These are phyloP conservation scores for Rhodotorula glutinis DNA, from an alignment of 1,284 basidiomycete genomes.

Conservation along the genomic window DNA sequence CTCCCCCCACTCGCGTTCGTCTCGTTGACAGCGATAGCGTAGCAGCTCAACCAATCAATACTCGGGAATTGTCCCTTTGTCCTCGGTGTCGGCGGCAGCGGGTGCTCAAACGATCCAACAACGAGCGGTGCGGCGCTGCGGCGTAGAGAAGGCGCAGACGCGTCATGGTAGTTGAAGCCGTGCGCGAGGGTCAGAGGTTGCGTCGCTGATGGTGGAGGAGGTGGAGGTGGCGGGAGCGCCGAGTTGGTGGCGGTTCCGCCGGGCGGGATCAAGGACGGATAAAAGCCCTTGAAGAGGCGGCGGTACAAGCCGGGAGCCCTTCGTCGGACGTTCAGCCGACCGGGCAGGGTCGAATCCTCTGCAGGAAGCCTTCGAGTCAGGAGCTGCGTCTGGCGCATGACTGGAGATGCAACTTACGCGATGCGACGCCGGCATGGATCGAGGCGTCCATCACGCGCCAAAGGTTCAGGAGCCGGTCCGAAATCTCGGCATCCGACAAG, in stretches of 20 bases:
- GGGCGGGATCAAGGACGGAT: conserved; percentile 44
- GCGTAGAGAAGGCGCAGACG: conserved; percentile 5
- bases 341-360: conserved; percentile 72
- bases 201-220: neutral
- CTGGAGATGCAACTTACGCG: conserved; percentile 45
- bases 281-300: conserved; percentile 65
- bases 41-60: conserved; percentile 74
- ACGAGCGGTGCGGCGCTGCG: conserved; percentile 52
- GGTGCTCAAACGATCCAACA: conserved; percentile 75
- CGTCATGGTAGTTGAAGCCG: conserved; percentile 1
- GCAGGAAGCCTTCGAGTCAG: neutral
- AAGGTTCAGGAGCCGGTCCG: conserved; percentile 52
- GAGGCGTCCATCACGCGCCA: conserved; percentile 94
- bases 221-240: neutral
- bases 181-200: conserved; percentile 11
- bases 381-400: neutral
- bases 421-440: conserved; percentile 80
- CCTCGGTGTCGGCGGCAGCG: conserved; percentile 67
- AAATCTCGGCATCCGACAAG: conserved; percentile 70
- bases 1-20: conserved; percentile 86
- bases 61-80: conserved; percentile 81
- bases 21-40: conserved; percentile 61
- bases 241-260: neutral
- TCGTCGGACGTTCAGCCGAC: conserved; percentile 71
- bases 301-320: conserved; percentile 81